Percentiles rank a stretch among this genome's conserved stretches.
These are phyloP conservation scores for Phytopythium vexans DNA, from an alignment of 352 stramenopile species.

Conservation along the genomic window DNA sequence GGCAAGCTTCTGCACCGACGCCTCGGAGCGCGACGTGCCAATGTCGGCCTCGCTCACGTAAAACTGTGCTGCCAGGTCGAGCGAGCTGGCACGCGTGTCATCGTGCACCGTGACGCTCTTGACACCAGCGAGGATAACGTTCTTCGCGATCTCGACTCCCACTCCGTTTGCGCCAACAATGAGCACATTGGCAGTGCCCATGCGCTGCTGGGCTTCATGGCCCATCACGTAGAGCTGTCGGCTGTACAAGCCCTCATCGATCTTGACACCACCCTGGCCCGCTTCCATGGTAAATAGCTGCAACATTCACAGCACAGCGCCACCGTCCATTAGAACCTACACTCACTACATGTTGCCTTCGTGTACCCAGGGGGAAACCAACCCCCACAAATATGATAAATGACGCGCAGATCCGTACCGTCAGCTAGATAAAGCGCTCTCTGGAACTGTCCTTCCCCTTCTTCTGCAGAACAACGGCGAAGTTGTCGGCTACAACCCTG, in stretches of 20 bases:
- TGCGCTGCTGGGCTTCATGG: constrained; percentile 96
- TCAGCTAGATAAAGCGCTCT: too few species aligned
- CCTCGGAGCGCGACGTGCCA: constrained; percentile 77
- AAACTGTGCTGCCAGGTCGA: constrained; percentile 95
- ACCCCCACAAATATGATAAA: too few species aligned
- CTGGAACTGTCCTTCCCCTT: too few species aligned
- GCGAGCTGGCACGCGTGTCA: constrained; percentile 68
- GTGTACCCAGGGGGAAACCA: too few species aligned
- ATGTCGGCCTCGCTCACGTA: constrained; percentile 92
- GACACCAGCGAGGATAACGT: constrained; percentile 96
- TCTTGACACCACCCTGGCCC: constrained; percentile 43
- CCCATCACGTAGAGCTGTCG: constrained; percentile 99
- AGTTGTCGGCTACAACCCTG: too few species aligned
- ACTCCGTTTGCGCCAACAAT: constrained; percentile 94
- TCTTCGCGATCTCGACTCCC: constrained; percentile 98
- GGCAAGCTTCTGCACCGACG: constrained; percentile 87
- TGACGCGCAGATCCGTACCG: too few species aligned
- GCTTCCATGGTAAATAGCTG: constrained; percentile 65
- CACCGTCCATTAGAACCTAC: constrained; percentile 27
- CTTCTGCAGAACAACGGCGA: too few species aligned
- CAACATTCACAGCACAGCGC: constrained; percentile 66
- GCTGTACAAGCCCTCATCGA: constrained; percentile 88
- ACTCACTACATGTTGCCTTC: too few species aligned
- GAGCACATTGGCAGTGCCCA: constrained; percentile 95
- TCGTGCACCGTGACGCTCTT: constrained; percentile 96